Conservation (phyloP, 2,329 filamentous ascomycete genomes). For the Fusarium sacchari region DNA sequence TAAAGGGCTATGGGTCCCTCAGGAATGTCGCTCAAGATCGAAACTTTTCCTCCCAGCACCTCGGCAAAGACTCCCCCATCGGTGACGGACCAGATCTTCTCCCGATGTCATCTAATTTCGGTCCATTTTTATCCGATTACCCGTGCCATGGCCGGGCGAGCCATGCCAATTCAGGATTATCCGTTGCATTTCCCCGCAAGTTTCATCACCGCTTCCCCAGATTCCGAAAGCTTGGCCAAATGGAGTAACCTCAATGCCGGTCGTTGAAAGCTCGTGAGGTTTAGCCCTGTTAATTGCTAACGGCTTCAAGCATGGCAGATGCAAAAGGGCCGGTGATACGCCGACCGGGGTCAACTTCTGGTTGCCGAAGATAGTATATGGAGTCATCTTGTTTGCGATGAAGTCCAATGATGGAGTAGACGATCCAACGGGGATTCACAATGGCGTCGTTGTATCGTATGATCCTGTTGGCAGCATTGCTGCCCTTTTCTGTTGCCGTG, state of each 20-base stretch:
- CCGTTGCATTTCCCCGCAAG: constrained; percentile 2
- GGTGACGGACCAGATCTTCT: neutral
- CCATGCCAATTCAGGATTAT: neutral
- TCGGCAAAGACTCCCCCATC: neutral
- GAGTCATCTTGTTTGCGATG: neutral
- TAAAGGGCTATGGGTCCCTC: neutral
- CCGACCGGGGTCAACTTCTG: constrained; percentile 3
- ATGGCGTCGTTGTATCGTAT: constrained; percentile 4
- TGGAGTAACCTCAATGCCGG: neutral
- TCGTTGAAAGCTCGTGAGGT: neutral
- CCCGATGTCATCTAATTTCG: neutral
- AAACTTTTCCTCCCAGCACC: neutral
- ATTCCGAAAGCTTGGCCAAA: neutral
- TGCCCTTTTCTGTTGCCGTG: constrained; percentile 16
- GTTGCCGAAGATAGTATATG: neutral
- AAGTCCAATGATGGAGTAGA: too few species aligned
- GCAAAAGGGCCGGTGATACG: neutral
- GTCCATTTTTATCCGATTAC: neutral
- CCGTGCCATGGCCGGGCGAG: neutral
- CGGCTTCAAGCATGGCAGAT: neutral
- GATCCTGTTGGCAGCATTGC: constrained; percentile 1
- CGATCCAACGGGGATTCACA: neutral
- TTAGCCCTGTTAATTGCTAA: neutral
- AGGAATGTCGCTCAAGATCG: neutral
- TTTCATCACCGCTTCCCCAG: constrained; percentile 5